A percentile compares a stretch with the other conserved stretches of the same genome.
These are phyloP conservation scores for Rosa chinensis DNA, from an alignment of 306 rosid genomes.

Conservation along the genomic window DNA sequence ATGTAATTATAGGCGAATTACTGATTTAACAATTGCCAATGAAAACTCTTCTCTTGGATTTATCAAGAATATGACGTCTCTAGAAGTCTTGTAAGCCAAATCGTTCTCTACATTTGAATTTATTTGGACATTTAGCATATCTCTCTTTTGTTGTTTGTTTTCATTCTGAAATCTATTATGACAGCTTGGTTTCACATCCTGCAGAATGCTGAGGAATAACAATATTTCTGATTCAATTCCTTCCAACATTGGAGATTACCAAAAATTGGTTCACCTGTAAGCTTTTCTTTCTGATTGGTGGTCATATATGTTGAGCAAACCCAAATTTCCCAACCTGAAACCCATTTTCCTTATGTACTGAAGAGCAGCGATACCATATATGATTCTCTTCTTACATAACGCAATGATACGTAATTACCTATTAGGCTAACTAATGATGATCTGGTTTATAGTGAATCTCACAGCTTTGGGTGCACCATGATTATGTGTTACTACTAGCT, in stretches of 20 bases:
- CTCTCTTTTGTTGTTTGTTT: conserved; percentile 9
- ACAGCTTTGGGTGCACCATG: not conserved
- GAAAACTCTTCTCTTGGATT: conserved; percentile 70
- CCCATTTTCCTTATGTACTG: not conserved
- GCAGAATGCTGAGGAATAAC: conserved; percentile 74
- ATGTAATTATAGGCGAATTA: conserved; percentile 52
- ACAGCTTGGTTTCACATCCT: conserved; percentile 23
- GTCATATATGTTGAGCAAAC: conserved; percentile 3
- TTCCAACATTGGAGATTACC: conserved; percentile 53
- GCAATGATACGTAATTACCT: not conserved
- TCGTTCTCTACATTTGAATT: conserved; percentile 5
- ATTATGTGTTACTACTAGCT: not conserved
- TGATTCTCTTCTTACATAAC: not conserved
- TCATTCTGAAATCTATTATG: conserved; percentile 14
- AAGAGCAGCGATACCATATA: not conserved
- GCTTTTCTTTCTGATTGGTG: conserved; percentile 19
- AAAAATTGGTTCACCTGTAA: conserved; percentile 53
- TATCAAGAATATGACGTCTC: conserved; percentile 60
- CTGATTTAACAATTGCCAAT: conserved; percentile 64
- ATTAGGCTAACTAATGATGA: not conserved
- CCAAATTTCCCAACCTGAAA: not conserved
- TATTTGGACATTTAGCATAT: not conserved
- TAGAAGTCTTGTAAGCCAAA: conserved; percentile 50
- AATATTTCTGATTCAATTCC: conserved; percentile 70
- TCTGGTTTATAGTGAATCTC: not conserved